Base-by-base conservation (phyloP, 371 early-diverging fungal species). In the Dichotomocladium elegans region DNA sequence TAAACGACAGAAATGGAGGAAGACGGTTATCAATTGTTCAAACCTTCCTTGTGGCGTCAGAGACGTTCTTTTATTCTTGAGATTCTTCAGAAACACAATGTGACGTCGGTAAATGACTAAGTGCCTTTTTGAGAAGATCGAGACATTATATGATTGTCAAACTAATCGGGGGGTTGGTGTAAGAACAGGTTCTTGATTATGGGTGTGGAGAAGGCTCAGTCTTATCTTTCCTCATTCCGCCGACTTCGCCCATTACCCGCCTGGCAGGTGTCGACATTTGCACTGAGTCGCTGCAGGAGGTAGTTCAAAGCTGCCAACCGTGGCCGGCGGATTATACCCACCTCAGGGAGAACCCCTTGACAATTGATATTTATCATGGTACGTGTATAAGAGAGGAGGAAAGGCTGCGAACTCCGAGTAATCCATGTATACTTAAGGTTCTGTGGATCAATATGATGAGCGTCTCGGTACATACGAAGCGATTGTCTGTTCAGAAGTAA, bases 181-280 rank as follows among this genome's bases (percentile, higher is more conserved):
- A n/a, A n/a, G n/a, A n/a, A n/a, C 19, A 82, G 81, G 82, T 88
- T 8, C 58, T 89, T 14, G 91, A 90, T 51, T 81, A 84, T 52
- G 91, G 91, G 0, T 91, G 91, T 60, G 91, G 91, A 33, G 89
- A 88, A 53, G 89, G 78, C 3, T 64, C 77, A 24, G 61, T 91
- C 27, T 46, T 84, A 0, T 68, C 82, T 0, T 81, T 81, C 47
- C 63, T 91, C 26, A 70, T 78, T 19, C 63, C 74, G 17, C 48
- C 54, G 19, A 37, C 52, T 4, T 61, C 64, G 24, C 76, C 79
- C 21, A 75, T 82, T 3, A 67, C 63, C 0, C 69, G 58, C 21
- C 59, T 91, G 10, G 75, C 66, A 26, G 89, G 90, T 3, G 51
- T 91, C 19, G 90, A 91, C 55, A 53, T 86, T 29, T 60, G 58